phyloP scores from a whole-genome alignment of 768 basidiomycete species.

The Epithele typhae region DNA sequence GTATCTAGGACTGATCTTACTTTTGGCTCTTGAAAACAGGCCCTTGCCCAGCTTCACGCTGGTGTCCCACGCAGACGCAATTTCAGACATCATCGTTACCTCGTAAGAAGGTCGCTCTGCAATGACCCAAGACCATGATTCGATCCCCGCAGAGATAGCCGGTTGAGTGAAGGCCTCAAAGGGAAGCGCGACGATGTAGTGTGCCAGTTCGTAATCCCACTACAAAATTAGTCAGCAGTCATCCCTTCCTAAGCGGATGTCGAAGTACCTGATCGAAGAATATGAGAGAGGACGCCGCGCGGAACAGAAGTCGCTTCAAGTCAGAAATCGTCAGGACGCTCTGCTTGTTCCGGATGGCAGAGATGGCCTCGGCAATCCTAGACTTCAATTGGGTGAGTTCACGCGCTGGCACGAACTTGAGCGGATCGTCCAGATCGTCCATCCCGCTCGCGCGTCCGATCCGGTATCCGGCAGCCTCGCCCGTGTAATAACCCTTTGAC shows the following conservation, averaged over 20 bases:
- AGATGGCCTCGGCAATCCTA: conserved; percentile 62
- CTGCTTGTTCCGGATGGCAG: conserved; percentile 66
- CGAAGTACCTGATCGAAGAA: conserved; percentile 53
- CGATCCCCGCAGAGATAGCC: conserved; percentile 81
- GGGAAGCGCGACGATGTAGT: conserved; percentile 83
- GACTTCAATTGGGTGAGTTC: conserved; percentile 65
- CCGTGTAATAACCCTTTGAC: conserved; percentile 85
- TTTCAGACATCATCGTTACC: conserved; percentile 78
- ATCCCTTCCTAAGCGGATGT: background rate
- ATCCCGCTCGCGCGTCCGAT: conserved; percentile 51
- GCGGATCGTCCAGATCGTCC: conserved; percentile 3
- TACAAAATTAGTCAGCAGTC: conserved; percentile 28
- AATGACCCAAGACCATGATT: conserved; percentile 96
- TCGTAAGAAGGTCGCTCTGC: conserved; percentile 81
- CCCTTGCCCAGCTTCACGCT: conserved; percentile 77
- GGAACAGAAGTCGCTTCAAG: conserved; percentile 78
- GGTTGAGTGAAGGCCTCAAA: conserved; percentile 87
- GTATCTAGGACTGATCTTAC: conserved; percentile 51
- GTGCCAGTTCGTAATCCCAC: conserved; percentile 83
- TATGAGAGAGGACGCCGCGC: conserved; percentile 80
- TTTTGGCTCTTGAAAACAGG: conserved; percentile 78
- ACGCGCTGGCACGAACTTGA: conserved; percentile 44
- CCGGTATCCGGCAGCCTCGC: conserved; percentile 79
- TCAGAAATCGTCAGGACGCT: conserved; percentile 77
- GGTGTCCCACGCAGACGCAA: conserved; percentile 82